phyloP scores from a whole-genome alignment of 768 basidiomycete genomes.

The Gelatoporia subvermispora region DNA sequence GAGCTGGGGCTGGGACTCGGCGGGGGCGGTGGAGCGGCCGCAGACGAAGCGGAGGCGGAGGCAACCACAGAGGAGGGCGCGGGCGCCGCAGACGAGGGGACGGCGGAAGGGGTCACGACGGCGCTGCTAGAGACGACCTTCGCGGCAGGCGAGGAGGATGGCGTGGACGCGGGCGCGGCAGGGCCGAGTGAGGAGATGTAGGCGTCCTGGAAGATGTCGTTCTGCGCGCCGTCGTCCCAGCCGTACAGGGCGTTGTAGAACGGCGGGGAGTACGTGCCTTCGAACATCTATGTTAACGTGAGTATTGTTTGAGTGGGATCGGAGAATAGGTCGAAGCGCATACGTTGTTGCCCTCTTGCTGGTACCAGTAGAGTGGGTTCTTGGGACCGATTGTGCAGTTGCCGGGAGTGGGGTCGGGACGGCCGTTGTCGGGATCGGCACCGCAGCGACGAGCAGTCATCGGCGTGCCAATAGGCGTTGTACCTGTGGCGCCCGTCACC shows the following conservation, averaged over 20 bases:
- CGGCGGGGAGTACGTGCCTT: slow-evolving; percentile 55
- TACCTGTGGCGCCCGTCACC: slow-evolving; percentile 26
- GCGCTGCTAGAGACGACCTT: neutral
- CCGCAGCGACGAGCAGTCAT: slow-evolving; percentile 33
- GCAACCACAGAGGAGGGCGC: too few relatives aligned
- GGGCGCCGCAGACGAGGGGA: too few relatives aligned
- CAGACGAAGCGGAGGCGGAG: too few relatives aligned
- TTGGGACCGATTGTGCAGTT: slow-evolving; percentile 39
- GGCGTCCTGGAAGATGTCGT: slow-evolving; percentile 65
- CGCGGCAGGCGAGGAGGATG: neutral
- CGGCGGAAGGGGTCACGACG: too few relatives aligned
- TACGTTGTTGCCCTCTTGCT: slow-evolving; percentile 35
- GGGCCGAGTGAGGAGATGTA: slow-evolving; percentile 28
- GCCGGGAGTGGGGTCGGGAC: slow-evolving; percentile 16
- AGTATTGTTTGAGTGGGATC: neutral
- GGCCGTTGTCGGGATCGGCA: slow-evolving; percentile 21
- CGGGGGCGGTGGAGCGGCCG: too few relatives aligned
- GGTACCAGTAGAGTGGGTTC: slow-evolving; percentile 37
- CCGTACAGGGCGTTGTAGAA: slow-evolving; percentile 67
- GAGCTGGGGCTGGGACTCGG: too few relatives aligned
- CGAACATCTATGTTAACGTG: slow-evolving; percentile 48
- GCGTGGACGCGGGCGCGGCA: neutral
- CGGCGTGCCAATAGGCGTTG: slow-evolving; percentile 26
- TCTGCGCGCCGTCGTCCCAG: slow-evolving; percentile 69
- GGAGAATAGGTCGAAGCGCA: slow-evolving; percentile 5